Base-by-base conservation (phyloP, 768 basidiomycete species). In the Amanita pseudoporphyria region DNA sequence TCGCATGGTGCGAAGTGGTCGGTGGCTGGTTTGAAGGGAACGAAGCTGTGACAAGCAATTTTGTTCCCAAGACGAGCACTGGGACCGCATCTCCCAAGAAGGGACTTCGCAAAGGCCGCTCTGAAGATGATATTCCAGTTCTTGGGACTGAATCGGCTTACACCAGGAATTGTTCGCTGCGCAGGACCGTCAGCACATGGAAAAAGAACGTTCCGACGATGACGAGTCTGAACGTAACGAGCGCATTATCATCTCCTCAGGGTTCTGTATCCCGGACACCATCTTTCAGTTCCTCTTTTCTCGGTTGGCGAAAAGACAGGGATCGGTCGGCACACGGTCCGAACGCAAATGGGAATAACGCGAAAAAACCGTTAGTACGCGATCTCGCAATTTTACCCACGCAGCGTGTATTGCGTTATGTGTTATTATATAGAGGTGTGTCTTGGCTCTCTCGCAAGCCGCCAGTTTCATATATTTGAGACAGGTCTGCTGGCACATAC, bases 381-480 rank as follows among this genome's bases (percentile, higher is more conserved):
- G 82, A 84, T 53, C 63, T 84, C 7, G 82, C 79, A 1, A 84
- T 84, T 53, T 63, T 79, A 52, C 82, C 82, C 10, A 75, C 77
- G 9, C 82, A 84, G 60, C 66, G 82, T 26, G 71, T 82, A n/a
- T 78, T 76, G 67, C 70, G 82, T 54, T 84, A 84, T 58, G 82
- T 81, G 3, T 53, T 84, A 36, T 64, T 82, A 36, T 84, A 77
- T 54, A 69, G 67, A 64, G 81, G 81, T 80, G 42, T 50, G 72
- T 65, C 43, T 9, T 24, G 19, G n/a, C 45, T 45, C 24, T n/a
- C 10, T 40, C 12, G 30, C 21, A 16, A 32, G 39, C 37, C 36
- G 45, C 52, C 42, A 52, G 19, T 28, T 21, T n/a, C 52, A 6
- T 47, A 16, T 36, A 36, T 40, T 31, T 41, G 44, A 45, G 37